Conservation (phyloP, 352 stramenopile genomes). For the Pythium angustatum region DNA sequence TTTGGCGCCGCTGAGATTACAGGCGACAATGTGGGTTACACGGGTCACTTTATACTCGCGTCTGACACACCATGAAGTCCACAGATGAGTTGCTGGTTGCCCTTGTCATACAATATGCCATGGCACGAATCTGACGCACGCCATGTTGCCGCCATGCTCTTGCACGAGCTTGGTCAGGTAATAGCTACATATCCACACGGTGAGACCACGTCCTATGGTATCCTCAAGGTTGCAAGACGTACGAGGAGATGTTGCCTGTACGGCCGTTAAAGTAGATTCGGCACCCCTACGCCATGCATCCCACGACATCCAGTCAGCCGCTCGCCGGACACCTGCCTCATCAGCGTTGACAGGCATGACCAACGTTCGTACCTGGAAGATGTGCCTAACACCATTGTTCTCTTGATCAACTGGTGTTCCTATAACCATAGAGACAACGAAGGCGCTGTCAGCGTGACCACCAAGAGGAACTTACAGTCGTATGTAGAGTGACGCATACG, state of each 20-base stretch:
- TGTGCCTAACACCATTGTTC: slow-evolving; percentile 25
- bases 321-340: not conserved
- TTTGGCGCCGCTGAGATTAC: slow-evolving; percentile 76
- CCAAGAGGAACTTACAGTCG: too few species aligned
- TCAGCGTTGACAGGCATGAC: too few species aligned
- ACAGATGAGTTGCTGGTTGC: not conserved
- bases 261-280: slow-evolving; percentile 80
- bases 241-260: slow-evolving; percentile 83
- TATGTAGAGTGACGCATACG: too few species aligned
- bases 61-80: slow-evolving; percentile 4
- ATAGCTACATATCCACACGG: slow-evolving; percentile 44
- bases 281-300: slow-evolving; percentile 56
- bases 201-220: too few species aligned
- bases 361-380: slow-evolving; percentile 52
- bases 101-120: too few species aligned
- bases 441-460: too few species aligned
- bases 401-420: slow-evolving; percentile 10
- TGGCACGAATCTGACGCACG: slow-evolving; percentile 28
- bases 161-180: slow-evolving; percentile 80
- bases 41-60: slow-evolving; percentile 36
- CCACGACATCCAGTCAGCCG: not conserved
- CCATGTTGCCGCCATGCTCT: slow-evolving; percentile 71
- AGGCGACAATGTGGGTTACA: slow-evolving; percentile 83
- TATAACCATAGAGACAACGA: too few species aligned
- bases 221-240: slow-evolving; percentile 15